A percentile compares a stretch with the other conserved stretches of the same genome.
These are phyloP conservation scores for Gaeumannomyces tritici DNA, from an alignment of 2,329 filamentous ascomycete genomes.

Conservation along the genomic window DNA sequence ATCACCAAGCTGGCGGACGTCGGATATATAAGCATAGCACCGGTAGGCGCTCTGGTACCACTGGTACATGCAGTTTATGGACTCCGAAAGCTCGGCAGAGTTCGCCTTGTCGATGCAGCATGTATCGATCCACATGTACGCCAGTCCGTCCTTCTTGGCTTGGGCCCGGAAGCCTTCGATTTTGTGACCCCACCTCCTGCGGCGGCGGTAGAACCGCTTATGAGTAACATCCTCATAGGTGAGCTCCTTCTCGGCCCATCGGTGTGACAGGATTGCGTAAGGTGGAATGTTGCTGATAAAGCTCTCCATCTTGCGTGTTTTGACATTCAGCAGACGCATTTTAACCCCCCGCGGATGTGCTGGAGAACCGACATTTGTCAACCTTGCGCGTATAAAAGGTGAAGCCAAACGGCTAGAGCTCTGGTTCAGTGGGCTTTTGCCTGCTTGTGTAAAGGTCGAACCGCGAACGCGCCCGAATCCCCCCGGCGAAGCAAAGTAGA, in stretches of 20 bases:
- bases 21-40: neutral
- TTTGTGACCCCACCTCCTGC: conserved; percentile 5
- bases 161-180: neutral
- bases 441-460: too few species aligned
- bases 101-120: conserved; percentile 1
- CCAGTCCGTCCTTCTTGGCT: neutral
- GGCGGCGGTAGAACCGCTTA: neutral
- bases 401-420: too few species aligned
- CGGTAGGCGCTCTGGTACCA: neutral
- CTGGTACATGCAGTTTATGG: conserved; percentile 1
- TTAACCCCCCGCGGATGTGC: too few species aligned
- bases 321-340: too few species aligned
- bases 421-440: too few species aligned
- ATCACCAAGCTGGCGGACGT: neutral
- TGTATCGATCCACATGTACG: neutral
- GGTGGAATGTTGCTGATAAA: too few species aligned
- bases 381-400: too few species aligned
- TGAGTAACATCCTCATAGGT: conserved; percentile 2
- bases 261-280: conserved; percentile 14
- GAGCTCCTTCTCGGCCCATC: conserved; percentile 7
- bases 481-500: too few species aligned
- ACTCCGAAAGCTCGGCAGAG: neutral
- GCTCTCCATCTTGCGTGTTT: too few species aligned
- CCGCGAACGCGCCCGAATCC: too few species aligned
- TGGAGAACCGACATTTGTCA: too few species aligned